phyloP scores from a whole-genome alignment of 495 filamentous ascomycete species.

The Penicillium ucsense region DNA sequence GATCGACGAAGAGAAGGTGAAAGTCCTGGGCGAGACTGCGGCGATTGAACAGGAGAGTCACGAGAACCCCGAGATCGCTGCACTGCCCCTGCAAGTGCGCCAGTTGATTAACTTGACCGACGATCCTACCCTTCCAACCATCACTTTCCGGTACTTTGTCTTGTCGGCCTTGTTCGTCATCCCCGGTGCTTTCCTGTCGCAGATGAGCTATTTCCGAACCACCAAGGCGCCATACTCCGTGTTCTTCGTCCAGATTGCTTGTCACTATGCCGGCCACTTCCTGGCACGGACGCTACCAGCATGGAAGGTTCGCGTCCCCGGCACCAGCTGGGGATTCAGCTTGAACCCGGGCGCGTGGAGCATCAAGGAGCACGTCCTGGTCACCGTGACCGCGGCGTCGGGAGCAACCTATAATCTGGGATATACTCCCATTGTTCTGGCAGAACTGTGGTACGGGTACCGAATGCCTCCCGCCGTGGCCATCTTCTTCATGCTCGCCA shows the following conservation, averaged over 20 bases:
- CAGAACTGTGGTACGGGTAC: conserved; percentile 44
- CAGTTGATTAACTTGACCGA: conserved; percentile 43
- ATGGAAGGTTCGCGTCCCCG: conserved; percentile 35
- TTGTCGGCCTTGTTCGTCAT: conserved; percentile 42
- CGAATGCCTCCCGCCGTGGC: conserved; percentile 39
- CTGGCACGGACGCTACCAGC: conserved; percentile 40
- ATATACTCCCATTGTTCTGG: conserved; percentile 39
- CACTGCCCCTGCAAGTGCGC: conserved; percentile 40
- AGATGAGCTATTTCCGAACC: conserved; percentile 45
- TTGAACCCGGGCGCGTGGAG: conserved; percentile 49
- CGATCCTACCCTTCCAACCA: conserved; percentile 39
- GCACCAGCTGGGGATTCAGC: conserved; percentile 38
- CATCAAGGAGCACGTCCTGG: conserved; percentile 48
- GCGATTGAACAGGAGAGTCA: conserved; percentile 26
- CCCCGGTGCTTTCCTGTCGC: conserved; percentile 43
- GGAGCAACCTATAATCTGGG: conserved; percentile 44
- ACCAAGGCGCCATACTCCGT: conserved; percentile 46
- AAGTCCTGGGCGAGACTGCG: conserved; percentile 9
- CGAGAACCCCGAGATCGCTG: conserved; percentile 37
- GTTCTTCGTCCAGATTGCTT: conserved; percentile 49
- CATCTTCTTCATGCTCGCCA: conserved; percentile 50
- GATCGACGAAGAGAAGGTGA: conserved; percentile 12
- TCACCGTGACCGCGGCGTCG: conserved; percentile 44
- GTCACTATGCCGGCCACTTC: conserved; percentile 45
- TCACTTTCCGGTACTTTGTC: conserved; percentile 49